phyloP scores from a whole-genome alignment of 768 basidiomycete genomes.

The Gloeopeniophorella convolvens region DNA sequence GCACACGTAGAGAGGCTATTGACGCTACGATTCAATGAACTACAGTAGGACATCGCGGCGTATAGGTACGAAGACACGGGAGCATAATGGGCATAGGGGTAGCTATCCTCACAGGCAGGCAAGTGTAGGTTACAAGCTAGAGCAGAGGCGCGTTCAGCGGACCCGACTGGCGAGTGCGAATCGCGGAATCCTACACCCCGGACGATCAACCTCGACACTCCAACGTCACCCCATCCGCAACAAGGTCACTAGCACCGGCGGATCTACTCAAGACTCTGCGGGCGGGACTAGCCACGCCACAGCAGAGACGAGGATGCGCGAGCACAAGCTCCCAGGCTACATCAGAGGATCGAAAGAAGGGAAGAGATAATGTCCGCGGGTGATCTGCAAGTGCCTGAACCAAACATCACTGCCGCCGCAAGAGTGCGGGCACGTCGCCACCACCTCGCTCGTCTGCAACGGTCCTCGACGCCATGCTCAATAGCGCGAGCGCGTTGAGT shows the following conservation, averaged over 20 bases:
- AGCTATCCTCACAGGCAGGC: conserved; percentile 2
- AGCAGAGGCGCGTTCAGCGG: conserved; percentile 12
- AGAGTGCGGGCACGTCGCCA: background rate
- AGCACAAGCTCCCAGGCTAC: background rate
- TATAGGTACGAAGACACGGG: conserved; percentile 1
- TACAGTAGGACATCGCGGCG: background rate
- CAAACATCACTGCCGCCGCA: conserved; percentile 1
- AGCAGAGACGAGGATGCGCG: conserved; percentile 19
- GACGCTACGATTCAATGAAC: conserved; percentile 11
- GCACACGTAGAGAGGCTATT: background rate
- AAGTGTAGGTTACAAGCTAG: conserved; percentile 2
- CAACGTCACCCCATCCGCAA: background rate
- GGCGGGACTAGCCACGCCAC: conserved; percentile 20
- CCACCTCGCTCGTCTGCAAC: conserved; percentile 7
- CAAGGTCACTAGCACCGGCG: conserved; percentile 5
- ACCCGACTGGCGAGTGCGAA: conserved; percentile 23
- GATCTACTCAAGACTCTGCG: conserved; percentile 20
- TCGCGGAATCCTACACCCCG: conserved; percentile 3
- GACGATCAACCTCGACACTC: conserved; percentile 3
- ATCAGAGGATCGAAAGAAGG: background rate
- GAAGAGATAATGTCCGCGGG: background rate
- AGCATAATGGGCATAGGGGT: conserved; percentile 6
- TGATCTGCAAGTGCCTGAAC: conserved; percentile 1
- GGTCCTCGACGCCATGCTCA: conserved; percentile 2
- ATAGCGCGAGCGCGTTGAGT: conserved; percentile 11